Evolutionary conservation across 768 basidiomycete genomes (phyloP).

Genomic region (Termitomyces sp.): DNA sequence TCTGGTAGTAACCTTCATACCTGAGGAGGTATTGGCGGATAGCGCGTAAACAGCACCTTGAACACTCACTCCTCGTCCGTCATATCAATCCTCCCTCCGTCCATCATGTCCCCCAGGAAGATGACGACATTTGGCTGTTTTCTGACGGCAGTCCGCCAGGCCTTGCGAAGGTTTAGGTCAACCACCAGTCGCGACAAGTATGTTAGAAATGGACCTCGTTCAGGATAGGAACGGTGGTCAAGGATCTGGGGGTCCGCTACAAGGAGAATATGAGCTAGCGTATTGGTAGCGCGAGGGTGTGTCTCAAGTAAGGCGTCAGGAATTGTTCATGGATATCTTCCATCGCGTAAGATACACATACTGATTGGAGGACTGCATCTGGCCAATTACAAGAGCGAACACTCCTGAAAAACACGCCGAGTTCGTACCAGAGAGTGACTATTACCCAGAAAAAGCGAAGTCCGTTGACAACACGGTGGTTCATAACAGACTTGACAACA

Average conservation of each 20-base stretch:
- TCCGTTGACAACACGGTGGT: slow-evolving; percentile 19
- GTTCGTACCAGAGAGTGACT: slow-evolving; percentile 66
- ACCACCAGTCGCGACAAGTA: slow-evolving; percentile 59
- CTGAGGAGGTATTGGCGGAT: slow-evolving; percentile 30
- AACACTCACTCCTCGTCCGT: slow-evolving; percentile 59
- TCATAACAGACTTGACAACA: background rate
- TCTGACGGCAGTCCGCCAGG: slow-evolving; percentile 63
- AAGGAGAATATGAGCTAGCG: slow-evolving; percentile 57
- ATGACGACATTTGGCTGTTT: slow-evolving; percentile 67
- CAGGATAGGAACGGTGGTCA: slow-evolving; percentile 69
- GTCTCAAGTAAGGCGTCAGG: slow-evolving; percentile 1
- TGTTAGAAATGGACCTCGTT: slow-evolving; percentile 46
- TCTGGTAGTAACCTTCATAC: slow-evolving; percentile 62
- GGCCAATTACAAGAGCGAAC: slow-evolving; percentile 58
- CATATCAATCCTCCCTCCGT: slow-evolving; percentile 68
- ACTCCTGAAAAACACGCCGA: slow-evolving; percentile 46
- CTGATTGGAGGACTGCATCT: slow-evolving; percentile 28
- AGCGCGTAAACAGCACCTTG: background rate
- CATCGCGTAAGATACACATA: slow-evolving; percentile 12
- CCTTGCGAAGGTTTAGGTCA: slow-evolving; percentile 81
- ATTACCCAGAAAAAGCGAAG: slow-evolving; percentile 59
- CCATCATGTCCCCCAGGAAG: slow-evolving; percentile 92
- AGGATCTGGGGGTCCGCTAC: slow-evolving; percentile 88
- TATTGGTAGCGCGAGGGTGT: background rate
- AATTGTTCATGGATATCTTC: no score